Evolutionary conservation across 768 basidiomycete species (phyloP), one percentile per base, ranked within the genome.

Genomic region (Kwoniella dendrophila): DNA sequence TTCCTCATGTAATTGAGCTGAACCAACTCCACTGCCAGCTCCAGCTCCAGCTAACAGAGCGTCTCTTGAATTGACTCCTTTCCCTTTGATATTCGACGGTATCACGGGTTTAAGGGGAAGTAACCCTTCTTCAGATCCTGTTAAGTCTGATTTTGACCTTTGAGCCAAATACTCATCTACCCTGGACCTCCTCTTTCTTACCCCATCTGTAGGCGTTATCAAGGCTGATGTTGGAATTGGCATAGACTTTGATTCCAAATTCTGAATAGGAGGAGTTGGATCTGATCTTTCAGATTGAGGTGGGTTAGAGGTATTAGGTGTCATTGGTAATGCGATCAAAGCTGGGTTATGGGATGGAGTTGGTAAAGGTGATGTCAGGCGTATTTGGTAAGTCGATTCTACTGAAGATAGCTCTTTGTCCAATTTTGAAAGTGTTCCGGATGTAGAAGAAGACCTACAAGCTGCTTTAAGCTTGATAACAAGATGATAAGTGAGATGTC

Each of bases 1-100:
- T 56, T 78, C 77, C 29, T 78, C 77, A 50, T 77, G 77, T 40
- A 77, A 44, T 52, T 71, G 70, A 12, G 68, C 64, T 3, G 70
- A 63, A 22, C 74, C 75, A 50, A 75, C 63, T 14, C 62, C 73
- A n/a, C 41, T 52, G 2, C 68, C 57, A 8, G 40, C 47, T 16
- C 36, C 65, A 6, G 57, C 52, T n/a, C 59, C 70, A 30, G 45
- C 66, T 3, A 74, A 53, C 24, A 75, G 51, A 44, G 60, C 56
- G 18, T 72, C 72, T 30, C 72, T 59, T 5, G 44, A 60, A 26
- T 34, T 56, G 11, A 8, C 45, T 4, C 16, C 20, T 22, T 44
- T 62, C 12, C 27, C 38, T n/a, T 44, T 52, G 2, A 3, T 16
- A 53, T 30, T 40, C 4, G 27, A 10, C 16, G 40, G 43, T 33